These are phyloP conservation scores for Diplodia scrobiculata DNA, from an alignment of 2,329 filamentous ascomycete genomes.

Conservation along the genomic window DNA sequence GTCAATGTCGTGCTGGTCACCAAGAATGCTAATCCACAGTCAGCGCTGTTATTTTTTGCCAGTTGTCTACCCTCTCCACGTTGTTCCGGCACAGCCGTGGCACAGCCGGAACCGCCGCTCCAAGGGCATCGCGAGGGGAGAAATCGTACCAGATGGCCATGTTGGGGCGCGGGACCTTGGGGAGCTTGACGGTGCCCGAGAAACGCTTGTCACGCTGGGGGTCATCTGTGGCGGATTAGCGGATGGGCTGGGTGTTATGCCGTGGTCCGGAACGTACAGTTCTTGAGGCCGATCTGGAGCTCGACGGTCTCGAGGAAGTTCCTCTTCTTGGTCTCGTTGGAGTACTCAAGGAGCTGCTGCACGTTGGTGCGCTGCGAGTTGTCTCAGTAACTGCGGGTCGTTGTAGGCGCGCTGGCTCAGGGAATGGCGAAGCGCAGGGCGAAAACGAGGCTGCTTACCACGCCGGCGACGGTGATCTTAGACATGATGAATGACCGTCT, in stretches of 20 bases:
- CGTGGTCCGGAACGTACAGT: constrained; percentile 38
- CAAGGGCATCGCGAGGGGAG: background rate
- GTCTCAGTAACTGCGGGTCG: constrained; percentile 1
- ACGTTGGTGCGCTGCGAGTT: constrained; percentile 91
- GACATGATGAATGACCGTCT: constrained; percentile 64
- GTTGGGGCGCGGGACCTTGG: constrained; percentile 84
- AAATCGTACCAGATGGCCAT: constrained; percentile 73
- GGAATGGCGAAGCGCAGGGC: constrained; percentile 13
- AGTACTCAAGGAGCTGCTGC: constrained; percentile 92
- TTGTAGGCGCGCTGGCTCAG: constrained; percentile 26
- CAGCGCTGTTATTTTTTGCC: constrained; percentile 29
- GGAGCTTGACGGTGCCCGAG: constrained; percentile 97
- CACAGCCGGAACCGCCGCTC: background rate
- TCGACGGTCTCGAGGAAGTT: constrained; percentile 97
- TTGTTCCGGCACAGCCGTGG: background rate
- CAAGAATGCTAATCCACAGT: constrained; percentile 64
- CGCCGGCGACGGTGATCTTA: constrained; percentile 71
- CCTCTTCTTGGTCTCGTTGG: constrained; percentile 82
- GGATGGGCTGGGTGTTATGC: background rate
- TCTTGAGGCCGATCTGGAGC: constrained; percentile 57
- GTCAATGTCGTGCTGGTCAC: constrained; percentile 98
- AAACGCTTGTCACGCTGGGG: constrained; percentile 99
- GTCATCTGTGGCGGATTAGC: constrained; percentile 47
- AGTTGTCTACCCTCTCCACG: background rate
- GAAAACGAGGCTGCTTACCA: constrained; percentile 22